phyloP scores from a whole-genome alignment of 768 basidiomycete genomes.

The Stropharia rugosoannulata region DNA sequence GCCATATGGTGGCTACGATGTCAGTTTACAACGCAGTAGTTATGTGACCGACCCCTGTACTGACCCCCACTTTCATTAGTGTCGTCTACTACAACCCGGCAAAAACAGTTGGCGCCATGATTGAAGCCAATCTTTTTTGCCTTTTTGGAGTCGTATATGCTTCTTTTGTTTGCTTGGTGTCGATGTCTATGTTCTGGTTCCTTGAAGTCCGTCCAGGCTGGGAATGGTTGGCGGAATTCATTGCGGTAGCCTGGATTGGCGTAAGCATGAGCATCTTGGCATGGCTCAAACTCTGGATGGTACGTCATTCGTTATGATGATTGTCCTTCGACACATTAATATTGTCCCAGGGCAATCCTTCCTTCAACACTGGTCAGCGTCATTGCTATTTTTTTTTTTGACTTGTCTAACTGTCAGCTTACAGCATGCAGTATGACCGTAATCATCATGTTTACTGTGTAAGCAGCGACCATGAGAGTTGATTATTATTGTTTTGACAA shows the following conservation, averaged over 20 bases:
- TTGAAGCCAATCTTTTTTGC: slow-evolving; percentile 87
- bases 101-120: slow-evolving; percentile 89
- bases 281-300: slow-evolving; percentile 93
- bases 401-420: neutral
- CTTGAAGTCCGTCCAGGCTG: slow-evolving; percentile 68
- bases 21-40: slow-evolving; percentile 34
- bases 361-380: slow-evolving; percentile 79
- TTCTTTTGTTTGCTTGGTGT: slow-evolving; percentile 67
- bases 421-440: slow-evolving; percentile 83
- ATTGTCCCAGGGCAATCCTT: slow-evolving; percentile 56
- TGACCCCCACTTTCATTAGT: slow-evolving; percentile 31
- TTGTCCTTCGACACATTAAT: neutral
- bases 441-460: slow-evolving; percentile 86
- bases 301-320: slow-evolving; percentile 5
- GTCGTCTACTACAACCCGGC: slow-evolving; percentile 93
- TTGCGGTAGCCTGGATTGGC: slow-evolving; percentile 83
- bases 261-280: slow-evolving; percentile 78
- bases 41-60: neutral
- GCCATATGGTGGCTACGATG: slow-evolving; percentile 94
- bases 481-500: slow-evolving; percentile 5
- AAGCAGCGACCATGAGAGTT: slow-evolving; percentile 15
- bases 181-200: slow-evolving; percentile 80
- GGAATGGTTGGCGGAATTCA: slow-evolving; percentile 71
- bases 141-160: slow-evolving; percentile 68
- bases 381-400: neutral